phyloP scores from a whole-genome alignment of 2,329 filamentous ascomycete genomes.

The Biscogniauxia mediterranea region DNA sequence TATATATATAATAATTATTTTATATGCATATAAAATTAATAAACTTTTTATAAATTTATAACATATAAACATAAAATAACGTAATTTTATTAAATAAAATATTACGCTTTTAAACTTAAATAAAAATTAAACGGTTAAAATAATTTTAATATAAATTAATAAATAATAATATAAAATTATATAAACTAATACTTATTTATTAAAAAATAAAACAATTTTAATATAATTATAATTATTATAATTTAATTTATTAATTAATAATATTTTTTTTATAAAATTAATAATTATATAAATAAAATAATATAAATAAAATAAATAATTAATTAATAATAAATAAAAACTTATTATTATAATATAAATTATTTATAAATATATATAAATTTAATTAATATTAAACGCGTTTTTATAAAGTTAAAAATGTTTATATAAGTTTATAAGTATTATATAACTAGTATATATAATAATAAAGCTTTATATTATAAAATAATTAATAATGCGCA shows the following conservation, averaged over 20 bases:
- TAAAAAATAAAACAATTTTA: not conserved
- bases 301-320: not conserved
- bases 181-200: not conserved
- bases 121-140: too few species aligned
- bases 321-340: not conserved
- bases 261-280: not conserved
- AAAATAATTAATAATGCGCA: not conserved
- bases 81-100: too few species aligned
- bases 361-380: not conserved
- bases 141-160: too few species aligned
- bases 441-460: not conserved
- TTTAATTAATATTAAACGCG: not conserved
- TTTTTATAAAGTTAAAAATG: not conserved
- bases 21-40: too few species aligned
- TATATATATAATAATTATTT: too few species aligned
- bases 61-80: too few species aligned
- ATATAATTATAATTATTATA: not conserved
- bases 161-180: too few species aligned
- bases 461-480: not conserved
- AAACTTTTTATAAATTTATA: too few species aligned
- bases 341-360: too few species aligned
- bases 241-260: not conserved
- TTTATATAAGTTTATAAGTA: not conserved
- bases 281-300: not conserved
- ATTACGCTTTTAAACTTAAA: too few species aligned